Evolutionary conservation across 352 stramenopile genomes (phyloP), one percentile per base, ranked within the genome.

Genomic region (Pilasporangium apinafurcum): DNA sequence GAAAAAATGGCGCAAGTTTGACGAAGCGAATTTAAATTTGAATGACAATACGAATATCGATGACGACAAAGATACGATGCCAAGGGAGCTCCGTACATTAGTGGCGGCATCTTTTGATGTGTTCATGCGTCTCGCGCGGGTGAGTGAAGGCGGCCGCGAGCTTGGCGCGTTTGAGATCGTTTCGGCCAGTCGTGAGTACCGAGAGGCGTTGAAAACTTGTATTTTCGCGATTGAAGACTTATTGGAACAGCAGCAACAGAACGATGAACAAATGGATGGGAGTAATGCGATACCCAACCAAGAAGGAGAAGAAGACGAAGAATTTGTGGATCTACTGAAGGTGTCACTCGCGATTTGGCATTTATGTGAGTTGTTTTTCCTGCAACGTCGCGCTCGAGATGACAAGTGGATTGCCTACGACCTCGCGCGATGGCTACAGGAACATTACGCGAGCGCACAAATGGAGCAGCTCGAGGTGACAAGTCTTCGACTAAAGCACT

Each of bases 331-430:
- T 30, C 47, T 90, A 41, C 45, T 92, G 21, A 88, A 90, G 56
- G 77, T 86, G 8, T 87, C 80, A 30, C 56, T 92, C 22, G 77
- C 80, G 14, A 65, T 92, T 14, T 86, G 76, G 71, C 77, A 89
- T 47, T 41, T 92, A 35, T 88, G 80, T 24, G 80, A 92, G 51
- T 52, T 92, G 34, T 56, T 90, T 21, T 71, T 88, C 18, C 62
- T 92, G 8, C 73, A 82, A 46, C 58, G 62, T 33, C 70, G 70
- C 29, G 51, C 55, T 5, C 62, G 68, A 44, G 67, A 74, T 26
- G 75, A 91, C 53, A 64, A 52, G 27, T 51, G 54, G 21, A 53
- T 87, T 27, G 71, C 77, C 5, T 92, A 92, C 58, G 77, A 86
- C 21, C 51, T 92, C 31, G 80, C 65, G 8, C 35, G 41, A 10